Evolutionary conservation across 495 filamentous ascomycete species (phyloP).

Genomic region (Eremomyces bilateralis): DNA sequence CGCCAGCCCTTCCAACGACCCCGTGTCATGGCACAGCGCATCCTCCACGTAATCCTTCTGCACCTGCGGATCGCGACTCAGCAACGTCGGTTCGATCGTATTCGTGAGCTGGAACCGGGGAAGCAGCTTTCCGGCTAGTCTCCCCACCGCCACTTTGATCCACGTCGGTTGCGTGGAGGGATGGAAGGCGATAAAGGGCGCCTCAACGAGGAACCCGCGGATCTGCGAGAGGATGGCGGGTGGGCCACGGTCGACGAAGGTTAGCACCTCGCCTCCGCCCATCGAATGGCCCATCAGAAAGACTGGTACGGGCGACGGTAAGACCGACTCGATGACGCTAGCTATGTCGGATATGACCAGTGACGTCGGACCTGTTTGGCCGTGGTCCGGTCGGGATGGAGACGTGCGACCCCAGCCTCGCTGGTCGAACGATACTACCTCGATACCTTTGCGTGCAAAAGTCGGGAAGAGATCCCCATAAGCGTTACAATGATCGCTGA

Average conservation of each 20-base stretch:
- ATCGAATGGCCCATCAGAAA: slow-evolving; percentile 81
- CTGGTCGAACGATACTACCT: slow-evolving; percentile 58
- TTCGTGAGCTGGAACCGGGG: slow-evolving; percentile 37
- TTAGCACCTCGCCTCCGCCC: slow-evolving; percentile 54
- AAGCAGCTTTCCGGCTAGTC: slow-evolving; percentile 38
- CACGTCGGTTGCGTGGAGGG: slow-evolving; percentile 33
- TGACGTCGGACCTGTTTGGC: slow-evolving; percentile 46
- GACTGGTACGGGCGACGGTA: slow-evolving; percentile 23
- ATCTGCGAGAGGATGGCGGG: slow-evolving; percentile 18
- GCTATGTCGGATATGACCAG: slow-evolving; percentile 57
- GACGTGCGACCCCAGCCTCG: slow-evolving; percentile 34
- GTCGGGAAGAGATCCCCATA: slow-evolving; percentile 46
- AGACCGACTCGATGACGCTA: slow-evolving; percentile 35
- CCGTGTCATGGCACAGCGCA: slow-evolving; percentile 49
- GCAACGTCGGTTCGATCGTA: slow-evolving; percentile 29
- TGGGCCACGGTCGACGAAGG: slow-evolving; percentile 24
- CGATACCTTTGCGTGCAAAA: slow-evolving; percentile 50
- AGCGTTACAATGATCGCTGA: slow-evolving; percentile 57
- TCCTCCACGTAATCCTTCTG: slow-evolving; percentile 34
- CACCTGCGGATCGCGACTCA: slow-evolving; percentile 42
- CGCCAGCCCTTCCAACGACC: slow-evolving; percentile 53
- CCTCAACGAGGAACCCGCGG: slow-evolving; percentile 42
- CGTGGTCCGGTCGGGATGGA: slow-evolving; percentile 25
- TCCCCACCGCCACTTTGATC: slow-evolving; percentile 34
- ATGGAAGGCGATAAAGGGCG: slow-evolving; percentile 49